Evolutionary conservation across 768 basidiomycete species (phyloP), one percentile per base, ranked within the genome.

Genomic region (Amyloporia xantha): DNA sequence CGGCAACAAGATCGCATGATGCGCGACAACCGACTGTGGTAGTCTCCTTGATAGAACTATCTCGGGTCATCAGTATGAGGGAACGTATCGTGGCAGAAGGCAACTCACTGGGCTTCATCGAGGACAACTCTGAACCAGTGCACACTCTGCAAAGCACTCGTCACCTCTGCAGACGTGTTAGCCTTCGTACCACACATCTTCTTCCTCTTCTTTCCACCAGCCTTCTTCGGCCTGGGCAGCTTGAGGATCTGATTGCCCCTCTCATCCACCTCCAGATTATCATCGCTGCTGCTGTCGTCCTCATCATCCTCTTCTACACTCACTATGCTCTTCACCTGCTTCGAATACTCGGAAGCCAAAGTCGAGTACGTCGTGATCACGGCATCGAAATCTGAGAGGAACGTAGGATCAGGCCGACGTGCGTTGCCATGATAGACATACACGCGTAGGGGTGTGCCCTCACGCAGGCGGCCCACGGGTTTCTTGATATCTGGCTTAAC

Each of bases 321-420:
- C 25, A 76, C 73, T 5, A 79, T 66, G 50, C 82, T 87, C 59
- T 80, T 75, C 49, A 69, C 80, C 66, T 97, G 94, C 63, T 88
- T 95, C 13, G 92, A 94, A 63, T 77, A 98, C 63, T 99, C 96
- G 11, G 89, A 87, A 1, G 94, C 95, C 33, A 99, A 74, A 0
- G 96, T 98, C 24, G 92, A 86, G 66, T 92, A 99, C 2, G 93
- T 97, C 4, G 96, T 99, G 64, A 99, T 91, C 49, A 99, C 94
- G 19, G 91, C 86, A 67, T 99, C 96, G 64, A 97, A 95, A 63
- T 94, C 84, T 17, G 91, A 87, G 39, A 99, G 73, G 62, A 86
- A 92, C 13, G 77, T 66, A n/a, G 92, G 80, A 62, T 97, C 92
- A 19, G 85, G 82, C 25, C 86, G 78, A 35, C 96, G 82, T 19